phyloP scores from a whole-genome alignment of 2,329 filamentous ascomycete species.

The Sporothrix luriei region DNA sequence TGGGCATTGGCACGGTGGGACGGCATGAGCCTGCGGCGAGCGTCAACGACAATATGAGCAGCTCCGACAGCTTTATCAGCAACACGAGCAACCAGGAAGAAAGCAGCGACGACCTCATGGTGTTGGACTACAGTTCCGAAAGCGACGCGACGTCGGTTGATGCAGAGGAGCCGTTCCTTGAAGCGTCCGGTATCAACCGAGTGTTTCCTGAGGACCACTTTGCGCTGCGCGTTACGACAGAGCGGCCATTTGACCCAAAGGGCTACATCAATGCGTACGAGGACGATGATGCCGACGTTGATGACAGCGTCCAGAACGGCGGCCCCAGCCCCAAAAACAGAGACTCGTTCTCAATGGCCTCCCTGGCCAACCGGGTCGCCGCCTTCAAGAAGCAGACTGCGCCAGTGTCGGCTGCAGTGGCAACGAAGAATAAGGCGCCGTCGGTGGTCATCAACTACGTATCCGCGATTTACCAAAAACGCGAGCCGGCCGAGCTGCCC shows the following conservation, averaged over 20 bases:
- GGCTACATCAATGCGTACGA: background rate
- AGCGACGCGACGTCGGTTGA: constrained; percentile 18
- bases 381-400: constrained; percentile 34
- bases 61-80: constrained; percentile 25
- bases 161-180: constrained; percentile 56
- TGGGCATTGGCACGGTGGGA: constrained; percentile 26
- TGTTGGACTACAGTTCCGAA: constrained; percentile 39
- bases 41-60: constrained; percentile 25
- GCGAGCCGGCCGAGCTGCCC: constrained; percentile 54
- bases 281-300: background rate
- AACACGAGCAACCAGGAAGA: constrained; percentile 8
- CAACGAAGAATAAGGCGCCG: constrained; percentile 5
- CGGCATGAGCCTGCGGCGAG: constrained; percentile 37
- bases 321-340: constrained; percentile 30
- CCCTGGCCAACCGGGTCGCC: constrained; percentile 49
- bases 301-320: background rate
- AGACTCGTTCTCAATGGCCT: constrained; percentile 41
- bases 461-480: constrained; percentile 47
- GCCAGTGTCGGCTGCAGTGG: constrained; percentile 28
- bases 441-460: constrained; percentile 52
- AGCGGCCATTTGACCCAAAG: constrained; percentile 44
- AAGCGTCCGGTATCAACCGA: constrained; percentile 62
- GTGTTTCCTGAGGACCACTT: constrained; percentile 67
- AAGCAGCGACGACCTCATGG: constrained; percentile 38
- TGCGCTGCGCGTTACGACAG: constrained; percentile 57